Percentiles rank a stretch among this genome's conserved stretches.
phyloP scores from a whole-genome alignment of 306 rosid genomes.

The Cucurbita ficifolia region DNA sequence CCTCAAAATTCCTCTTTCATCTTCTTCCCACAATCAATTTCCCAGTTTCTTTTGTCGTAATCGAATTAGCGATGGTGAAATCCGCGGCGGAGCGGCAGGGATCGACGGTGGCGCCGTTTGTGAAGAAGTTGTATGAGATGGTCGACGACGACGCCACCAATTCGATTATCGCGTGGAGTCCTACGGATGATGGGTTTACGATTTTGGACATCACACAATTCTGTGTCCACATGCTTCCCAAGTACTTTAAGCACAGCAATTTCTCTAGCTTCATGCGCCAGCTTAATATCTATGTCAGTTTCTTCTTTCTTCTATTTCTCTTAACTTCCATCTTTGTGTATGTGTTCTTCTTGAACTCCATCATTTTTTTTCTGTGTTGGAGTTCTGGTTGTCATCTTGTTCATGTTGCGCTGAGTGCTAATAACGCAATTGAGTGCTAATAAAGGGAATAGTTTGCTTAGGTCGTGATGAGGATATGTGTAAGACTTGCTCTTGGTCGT shows the following conservation, averaged over 20 bases:
- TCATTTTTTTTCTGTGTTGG: neutral
- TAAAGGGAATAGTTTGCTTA: no score
- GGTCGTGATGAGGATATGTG: no score
- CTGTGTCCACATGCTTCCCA: slow-evolving; percentile 50
- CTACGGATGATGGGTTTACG: slow-evolving; percentile 23
- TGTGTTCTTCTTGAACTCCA: no score
- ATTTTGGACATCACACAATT: slow-evolving; percentile 48
- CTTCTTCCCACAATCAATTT: no score
- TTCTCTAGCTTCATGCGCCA: slow-evolving; percentile 84
- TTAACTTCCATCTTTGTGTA: neutral
- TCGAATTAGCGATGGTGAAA: slow-evolving; percentile 36
- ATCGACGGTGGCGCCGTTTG: slow-evolving; percentile 51
- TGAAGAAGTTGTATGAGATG: slow-evolving; percentile 64
- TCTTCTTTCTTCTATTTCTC: neutral
- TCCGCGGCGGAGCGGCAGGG: slow-evolving; percentile 23
- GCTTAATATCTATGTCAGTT: slow-evolving; percentile 65
- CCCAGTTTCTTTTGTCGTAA: neutral
- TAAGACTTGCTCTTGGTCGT: no score
- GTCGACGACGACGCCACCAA: slow-evolving; percentile 45
- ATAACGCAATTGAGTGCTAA: no score
- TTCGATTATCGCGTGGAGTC: slow-evolving; percentile 46
- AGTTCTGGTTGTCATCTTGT: no score
- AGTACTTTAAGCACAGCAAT: slow-evolving; percentile 68
- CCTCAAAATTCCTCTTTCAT: neutral
- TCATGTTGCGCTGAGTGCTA: no score